Evolutionary conservation across 163 green algal genomes (phyloP).

Genomic region (Chlamydomonas reinhardtii): DNA sequence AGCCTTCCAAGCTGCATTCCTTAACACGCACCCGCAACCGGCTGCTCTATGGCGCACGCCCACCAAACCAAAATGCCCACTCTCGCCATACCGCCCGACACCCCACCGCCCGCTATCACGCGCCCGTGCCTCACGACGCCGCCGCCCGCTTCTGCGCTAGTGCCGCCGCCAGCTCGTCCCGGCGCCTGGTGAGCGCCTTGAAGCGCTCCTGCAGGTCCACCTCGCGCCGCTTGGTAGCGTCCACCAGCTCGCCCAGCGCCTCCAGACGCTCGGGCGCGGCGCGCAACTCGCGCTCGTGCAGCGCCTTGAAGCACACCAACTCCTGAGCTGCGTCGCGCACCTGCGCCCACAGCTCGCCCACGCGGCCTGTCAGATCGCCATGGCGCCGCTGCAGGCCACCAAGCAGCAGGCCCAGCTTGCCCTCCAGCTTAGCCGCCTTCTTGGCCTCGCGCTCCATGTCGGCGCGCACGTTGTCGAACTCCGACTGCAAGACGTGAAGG

Average conservation of each 20-base stretch:
- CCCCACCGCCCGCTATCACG: no score
- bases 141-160: not conserved
- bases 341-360: slow-evolving; percentile 57
- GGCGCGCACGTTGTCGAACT: slow-evolving; percentile 68
- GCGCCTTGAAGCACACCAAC: slow-evolving; percentile 75
- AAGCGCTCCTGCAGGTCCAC: slow-evolving; percentile 75
- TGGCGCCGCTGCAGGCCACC: slow-evolving; percentile 60
- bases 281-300: slow-evolving; percentile 73
- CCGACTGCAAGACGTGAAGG: slow-evolving; percentile 2
- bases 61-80: no score
- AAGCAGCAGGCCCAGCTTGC: slow-evolving; percentile 65
- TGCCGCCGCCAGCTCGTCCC: slow-evolving; percentile 22
- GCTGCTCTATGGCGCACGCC: no score
- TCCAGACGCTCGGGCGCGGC: slow-evolving; percentile 73
- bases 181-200: slow-evolving; percentile 1
- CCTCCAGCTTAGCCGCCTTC: slow-evolving; percentile 81
- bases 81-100: no score
- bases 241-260: slow-evolving; percentile 61
- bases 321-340: slow-evolving; percentile 60
- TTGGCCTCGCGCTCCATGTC: slow-evolving; percentile 86
- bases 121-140: not conserved
- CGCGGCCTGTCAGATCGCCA: slow-evolving; percentile 54
- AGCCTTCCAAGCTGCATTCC: no score
- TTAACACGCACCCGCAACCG: no score
- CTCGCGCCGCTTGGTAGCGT: slow-evolving; percentile 71